A percentile compares a stretch with the other conserved stretches of the same genome.
phyloP scores from a whole-genome alignment of 2,329 filamentous ascomycete genomes.

The Canariomyces notabilis region DNA sequence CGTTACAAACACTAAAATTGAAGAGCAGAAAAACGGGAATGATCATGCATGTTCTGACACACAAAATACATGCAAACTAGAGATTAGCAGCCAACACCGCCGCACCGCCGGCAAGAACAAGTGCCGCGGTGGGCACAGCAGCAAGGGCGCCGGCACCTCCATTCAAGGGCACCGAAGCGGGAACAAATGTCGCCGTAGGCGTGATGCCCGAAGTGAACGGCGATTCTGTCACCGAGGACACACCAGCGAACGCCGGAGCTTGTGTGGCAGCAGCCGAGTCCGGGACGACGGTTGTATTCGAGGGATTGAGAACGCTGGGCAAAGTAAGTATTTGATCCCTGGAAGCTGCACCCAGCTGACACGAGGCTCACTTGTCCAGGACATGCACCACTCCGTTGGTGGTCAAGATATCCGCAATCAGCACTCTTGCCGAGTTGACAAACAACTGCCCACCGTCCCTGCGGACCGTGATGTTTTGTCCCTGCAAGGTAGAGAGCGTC shows the following conservation, averaged over 20 bases:
- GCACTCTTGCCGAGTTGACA: slow-evolving; percentile 47
- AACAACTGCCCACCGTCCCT: slow-evolving; percentile 30
- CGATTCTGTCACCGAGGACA: slow-evolving; percentile 19
- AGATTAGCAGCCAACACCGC: slow-evolving; percentile 6
- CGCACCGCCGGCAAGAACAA: slow-evolving; percentile 13
- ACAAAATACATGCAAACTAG: background rate
- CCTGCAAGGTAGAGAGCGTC: slow-evolving; percentile 16
- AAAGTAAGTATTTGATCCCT: slow-evolving; percentile 20
- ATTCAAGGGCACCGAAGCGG: slow-evolving; percentile 22
- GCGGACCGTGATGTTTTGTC: slow-evolving; percentile 16
- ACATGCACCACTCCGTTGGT: slow-evolving; percentile 55
- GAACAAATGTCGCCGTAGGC: slow-evolving; percentile 27
- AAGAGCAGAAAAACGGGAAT: too few relatives aligned
- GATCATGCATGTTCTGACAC: background rate
- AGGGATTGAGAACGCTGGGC: slow-evolving; percentile 36
- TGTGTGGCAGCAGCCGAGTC: slow-evolving; percentile 29
- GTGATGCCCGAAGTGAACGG: slow-evolving; percentile 29
- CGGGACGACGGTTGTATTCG: slow-evolving; percentile 27
- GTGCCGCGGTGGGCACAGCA: slow-evolving; percentile 18
- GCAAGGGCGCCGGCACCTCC: slow-evolving; percentile 14
- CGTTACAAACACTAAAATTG: too few relatives aligned
- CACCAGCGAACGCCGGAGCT: slow-evolving; percentile 28
- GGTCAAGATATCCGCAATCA: slow-evolving; percentile 44
- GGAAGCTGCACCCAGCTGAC: background rate
- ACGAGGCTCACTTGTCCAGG: slow-evolving; percentile 47